Conservation (phyloP, 495 filamentous ascomycete genomes). For the Xylaria telfairii region DNA sequence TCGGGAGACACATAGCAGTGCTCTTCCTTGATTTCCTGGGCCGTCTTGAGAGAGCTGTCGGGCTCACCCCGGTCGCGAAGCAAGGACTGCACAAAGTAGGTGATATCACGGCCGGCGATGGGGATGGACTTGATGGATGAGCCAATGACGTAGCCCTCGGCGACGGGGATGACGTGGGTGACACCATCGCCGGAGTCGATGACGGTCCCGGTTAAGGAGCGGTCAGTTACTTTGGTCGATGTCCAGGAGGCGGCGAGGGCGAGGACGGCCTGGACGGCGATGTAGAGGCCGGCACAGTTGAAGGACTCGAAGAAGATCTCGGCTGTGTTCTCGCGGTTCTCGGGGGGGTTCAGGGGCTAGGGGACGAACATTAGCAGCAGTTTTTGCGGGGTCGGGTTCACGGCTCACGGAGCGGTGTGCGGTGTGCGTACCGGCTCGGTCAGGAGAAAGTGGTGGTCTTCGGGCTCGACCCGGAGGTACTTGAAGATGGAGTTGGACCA, state of each 20-base stretch:
- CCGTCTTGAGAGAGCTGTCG: constrained; percentile 95
- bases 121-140: constrained; percentile 99
- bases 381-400: not conserved
- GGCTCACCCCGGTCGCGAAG: constrained; percentile 96
- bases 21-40: constrained; percentile 96
- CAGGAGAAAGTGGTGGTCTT: constrained; percentile 97
- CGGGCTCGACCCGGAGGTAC: constrained; percentile 95
- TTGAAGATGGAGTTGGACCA: constrained; percentile 99
- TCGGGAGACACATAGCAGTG: constrained; percentile 98
- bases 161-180: constrained; percentile 97
- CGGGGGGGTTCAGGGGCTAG: constrained; percentile 95
- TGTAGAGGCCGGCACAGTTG: constrained; percentile 98
- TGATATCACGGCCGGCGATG: constrained; percentile 95
- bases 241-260: constrained; percentile 98
- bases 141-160: constrained; percentile 98
- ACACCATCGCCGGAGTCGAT: constrained; percentile 98
- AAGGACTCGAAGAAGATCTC: constrained; percentile 99
- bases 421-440: constrained; percentile 85
- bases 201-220: constrained; percentile 96
- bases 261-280: constrained; percentile 96
- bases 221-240: constrained; percentile 93
- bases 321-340: constrained; percentile 98
- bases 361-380: constrained; percentile 29
- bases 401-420: not conserved
- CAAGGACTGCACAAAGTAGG: constrained; percentile 95